These are phyloP conservation scores for Ogataea pignaliae DNA, from an alignment of 805 yeast species.

Conservation along the genomic window DNA sequence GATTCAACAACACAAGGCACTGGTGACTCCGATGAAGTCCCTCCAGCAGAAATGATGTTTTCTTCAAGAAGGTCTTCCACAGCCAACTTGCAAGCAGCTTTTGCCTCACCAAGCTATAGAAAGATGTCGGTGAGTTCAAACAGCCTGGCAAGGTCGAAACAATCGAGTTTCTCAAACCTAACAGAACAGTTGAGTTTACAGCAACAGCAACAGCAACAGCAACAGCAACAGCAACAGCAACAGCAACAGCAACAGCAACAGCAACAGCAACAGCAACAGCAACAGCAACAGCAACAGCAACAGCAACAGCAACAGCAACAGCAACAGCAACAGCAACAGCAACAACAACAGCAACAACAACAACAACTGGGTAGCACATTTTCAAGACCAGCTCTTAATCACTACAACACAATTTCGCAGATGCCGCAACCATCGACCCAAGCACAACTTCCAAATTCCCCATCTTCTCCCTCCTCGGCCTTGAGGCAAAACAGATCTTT, in stretches of 20 bases:
- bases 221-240: neutral
- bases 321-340: neutral
- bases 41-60: conserved; percentile 43
- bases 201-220: conserved; percentile 1
- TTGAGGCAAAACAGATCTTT: conserved; percentile 37
- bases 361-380: conserved; percentile 4
- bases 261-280: conserved; percentile 1
- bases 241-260: neutral
- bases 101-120: conserved; percentile 18
- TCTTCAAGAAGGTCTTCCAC: conserved; percentile 50
- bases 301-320: neutral
- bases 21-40: conserved; percentile 19
- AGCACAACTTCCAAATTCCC: conserved; percentile 13
- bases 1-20: conserved; percentile 44
- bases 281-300: conserved; percentile 8
- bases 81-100: conserved; percentile 41
- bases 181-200: conserved; percentile 25
- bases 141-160: conserved; percentile 17
- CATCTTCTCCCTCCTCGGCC: conserved; percentile 34
- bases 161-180: conserved; percentile 22
- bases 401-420: conserved; percentile 9
- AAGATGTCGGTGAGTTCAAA: conserved; percentile 16
- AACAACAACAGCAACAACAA: neutral
- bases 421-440: conserved; percentile 7
- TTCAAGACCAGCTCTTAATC: conserved; percentile 8